Conservation (phyloP, 1,284 basidiomycete species). For the Anthracocystis walkeri region DNA sequence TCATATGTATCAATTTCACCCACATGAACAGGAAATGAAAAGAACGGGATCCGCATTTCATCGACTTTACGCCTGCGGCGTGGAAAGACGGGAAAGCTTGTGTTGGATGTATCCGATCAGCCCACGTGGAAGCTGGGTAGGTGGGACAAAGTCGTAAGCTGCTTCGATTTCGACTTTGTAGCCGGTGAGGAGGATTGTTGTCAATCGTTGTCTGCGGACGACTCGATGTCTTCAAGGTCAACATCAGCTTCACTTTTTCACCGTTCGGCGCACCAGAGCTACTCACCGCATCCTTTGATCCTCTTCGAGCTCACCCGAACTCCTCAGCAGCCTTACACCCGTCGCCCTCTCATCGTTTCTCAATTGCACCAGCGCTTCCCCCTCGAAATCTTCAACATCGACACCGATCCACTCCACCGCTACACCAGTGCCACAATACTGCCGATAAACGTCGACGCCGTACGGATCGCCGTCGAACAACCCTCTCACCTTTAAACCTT, state of each 20-base stretch:
- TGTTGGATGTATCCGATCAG: slow-evolving; percentile 21
- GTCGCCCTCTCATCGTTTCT: slow-evolving; percentile 41
- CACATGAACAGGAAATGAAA: background rate
- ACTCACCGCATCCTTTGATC: background rate
- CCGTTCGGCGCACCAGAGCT: no score
- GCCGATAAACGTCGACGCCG: slow-evolving; percentile 55
- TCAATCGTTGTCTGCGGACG: slow-evolving; percentile 23
- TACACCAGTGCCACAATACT: background rate
- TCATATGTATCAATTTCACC: background rate
- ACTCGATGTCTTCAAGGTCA: background rate
- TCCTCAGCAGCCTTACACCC: slow-evolving; percentile 30
- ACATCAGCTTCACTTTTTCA: background rate
- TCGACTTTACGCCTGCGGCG: no score
- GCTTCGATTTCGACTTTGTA: slow-evolving; percentile 61
- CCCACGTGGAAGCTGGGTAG: background rate
- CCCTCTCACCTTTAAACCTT: slow-evolving; percentile 9
- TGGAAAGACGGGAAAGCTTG: slow-evolving; percentile 9
- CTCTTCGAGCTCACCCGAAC: background rate
- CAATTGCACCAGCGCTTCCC: slow-evolving; percentile 7
- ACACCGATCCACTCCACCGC: slow-evolving; percentile 34
- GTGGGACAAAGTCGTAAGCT: slow-evolving; percentile 19
- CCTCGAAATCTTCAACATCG: slow-evolving; percentile 19
- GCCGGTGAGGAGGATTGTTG: slow-evolving; percentile 39
- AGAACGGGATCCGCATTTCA: background rate
- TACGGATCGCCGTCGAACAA: slow-evolving; percentile 52